Percentiles rank a stretch among this genome's conserved stretches.
Evolutionary conservation across 2,329 filamentous ascomycete species (phyloP).

Genomic region (Aspergillus fructus): DNA sequence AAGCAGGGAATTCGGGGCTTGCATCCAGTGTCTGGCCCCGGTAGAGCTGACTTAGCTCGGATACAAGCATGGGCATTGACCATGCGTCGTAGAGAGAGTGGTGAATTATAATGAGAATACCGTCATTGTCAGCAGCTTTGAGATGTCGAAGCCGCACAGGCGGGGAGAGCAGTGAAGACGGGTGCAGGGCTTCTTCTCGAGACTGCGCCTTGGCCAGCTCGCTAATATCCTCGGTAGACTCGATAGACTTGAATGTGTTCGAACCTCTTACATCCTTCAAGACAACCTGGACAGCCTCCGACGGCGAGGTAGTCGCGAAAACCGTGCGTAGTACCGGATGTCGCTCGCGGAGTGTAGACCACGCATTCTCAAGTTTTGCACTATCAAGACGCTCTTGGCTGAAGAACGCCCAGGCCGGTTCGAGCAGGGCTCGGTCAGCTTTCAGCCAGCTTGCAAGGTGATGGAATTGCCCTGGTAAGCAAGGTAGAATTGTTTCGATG

Average conservation of each 20-base stretch:
- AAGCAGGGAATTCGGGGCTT: constrained; percentile 21
- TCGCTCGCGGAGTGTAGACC: constrained; percentile 29
- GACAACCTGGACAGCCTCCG: constrained; percentile 30
- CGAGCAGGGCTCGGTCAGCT: constrained; percentile 30
- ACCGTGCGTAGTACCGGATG: constrained; percentile 35
- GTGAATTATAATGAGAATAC: constrained; percentile 32
- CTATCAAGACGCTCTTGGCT: constrained; percentile 25
- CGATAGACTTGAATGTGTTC: constrained; percentile 24
- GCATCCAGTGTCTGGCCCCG: constrained; percentile 8
- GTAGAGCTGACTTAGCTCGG: constrained; percentile 32
- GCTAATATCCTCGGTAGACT: constrained; percentile 11
- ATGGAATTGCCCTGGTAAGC: constrained; percentile 33
- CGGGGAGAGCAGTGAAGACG: constrained; percentile 32
- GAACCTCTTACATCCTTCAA: constrained; percentile 22
- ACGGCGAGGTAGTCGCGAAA: constrained; percentile 28
- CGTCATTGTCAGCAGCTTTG: constrained; percentile 26
- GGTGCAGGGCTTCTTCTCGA: constrained; percentile 22
- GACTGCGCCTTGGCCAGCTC: constrained; percentile 21
- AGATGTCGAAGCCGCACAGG: constrained; percentile 32
- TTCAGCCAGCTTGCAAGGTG: constrained; percentile 35
- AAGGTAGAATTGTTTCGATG: constrained; percentile 30
- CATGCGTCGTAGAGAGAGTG: constrained; percentile 40
- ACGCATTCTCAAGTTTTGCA: constrained; percentile 27
- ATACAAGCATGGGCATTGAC: constrained; percentile 33
- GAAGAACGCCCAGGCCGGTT: constrained; percentile 32